Conservation (phyloP, 2,329 filamentous ascomycete genomes). For the Colletotrichum agaves region DNA sequence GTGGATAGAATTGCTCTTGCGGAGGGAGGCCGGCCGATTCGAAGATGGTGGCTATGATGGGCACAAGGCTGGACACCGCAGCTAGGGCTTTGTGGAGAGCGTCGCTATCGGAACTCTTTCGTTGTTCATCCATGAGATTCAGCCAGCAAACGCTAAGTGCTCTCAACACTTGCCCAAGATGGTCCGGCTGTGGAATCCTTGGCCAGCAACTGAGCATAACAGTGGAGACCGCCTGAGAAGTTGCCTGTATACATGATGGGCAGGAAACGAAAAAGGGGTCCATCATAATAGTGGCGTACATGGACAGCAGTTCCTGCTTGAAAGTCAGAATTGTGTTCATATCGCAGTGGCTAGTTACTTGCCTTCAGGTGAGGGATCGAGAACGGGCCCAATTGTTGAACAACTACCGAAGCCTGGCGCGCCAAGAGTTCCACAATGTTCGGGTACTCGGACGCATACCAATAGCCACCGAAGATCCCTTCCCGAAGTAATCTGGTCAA, state of each 20-base stretch:
- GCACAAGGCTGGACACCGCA: slow-evolving; percentile 48
- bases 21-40: slow-evolving; percentile 40
- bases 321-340: slow-evolving; percentile 15
- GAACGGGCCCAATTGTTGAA: slow-evolving; percentile 69
- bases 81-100: slow-evolving; percentile 43
- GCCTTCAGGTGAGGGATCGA: slow-evolving; percentile 76
- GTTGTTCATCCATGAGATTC: slow-evolving; percentile 58
- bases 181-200: slow-evolving; percentile 63
- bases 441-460: slow-evolving; percentile 69
- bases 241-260: slow-evolving; percentile 62
- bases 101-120: slow-evolving; percentile 29
- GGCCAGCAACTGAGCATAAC: slow-evolving; percentile 76
- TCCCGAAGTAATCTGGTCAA: slow-evolving; percentile 67
- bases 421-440: slow-evolving; percentile 68
- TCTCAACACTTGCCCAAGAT: slow-evolving; percentile 72
- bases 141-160: slow-evolving; percentile 72
- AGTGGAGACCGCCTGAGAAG: slow-evolving; percentile 63
- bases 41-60: slow-evolving; percentile 46
- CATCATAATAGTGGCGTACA: slow-evolving; percentile 72
- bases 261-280: slow-evolving; percentile 74
- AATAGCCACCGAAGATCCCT: slow-evolving; percentile 64
- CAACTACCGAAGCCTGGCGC: slow-evolving; percentile 57
- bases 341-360: slow-evolving; percentile 28
- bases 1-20: slow-evolving; percentile 44
- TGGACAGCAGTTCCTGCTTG: slow-evolving; percentile 70